Base-by-base conservation (phyloP, 2,329 filamentous ascomycete genomes). In the Verticillium tricorpus region DNA sequence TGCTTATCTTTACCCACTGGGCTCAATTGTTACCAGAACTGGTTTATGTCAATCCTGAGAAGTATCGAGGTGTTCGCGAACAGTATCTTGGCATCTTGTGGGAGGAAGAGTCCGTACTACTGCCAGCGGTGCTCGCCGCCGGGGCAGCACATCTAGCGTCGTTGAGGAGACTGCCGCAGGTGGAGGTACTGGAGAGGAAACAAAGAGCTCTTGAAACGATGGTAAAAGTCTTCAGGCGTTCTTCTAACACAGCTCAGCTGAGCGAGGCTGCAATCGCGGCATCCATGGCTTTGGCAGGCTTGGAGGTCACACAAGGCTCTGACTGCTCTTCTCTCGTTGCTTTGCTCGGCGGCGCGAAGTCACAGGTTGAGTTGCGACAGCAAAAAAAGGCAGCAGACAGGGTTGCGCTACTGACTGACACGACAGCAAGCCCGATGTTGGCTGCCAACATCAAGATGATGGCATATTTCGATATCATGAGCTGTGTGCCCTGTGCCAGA, bases 1-100 rank as follows among this genome's bases (percentile, higher is more conserved):
- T 57, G 2, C 57, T 61, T 56, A 56, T 64, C 5, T 62, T 64
- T 57, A 45, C 34, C 4, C 61, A 64, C 34, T 64, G 61, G 63
- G 56, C 60, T 17, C 45, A 59, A 17, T 39, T 59, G 9, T 25
- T 64, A 5, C 63, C 63, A 0, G 58, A 62, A 0, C 5, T 64
- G 37, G 56, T 62, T 2, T 64, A 62, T 55, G 58, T 61, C 1
- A 62, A 64, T 31, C 57, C 63, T 2, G 52, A 57, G 3, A 56
- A 56, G 19, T 59, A 58, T 5, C 32, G n/a, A 32, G 57, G 31
- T n/a, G 50, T 64, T 1, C 59, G 58, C 4, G 61, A 61, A 12
- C 58, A 60, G 6, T 62, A 64, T 22, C 28, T 61, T 5, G 35
- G 56, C 9, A 63, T 64, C 17, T 39, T 64, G 1, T 62, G 56